Evolutionary conservation across 148 eudicot species (phyloP).

Genomic region (Cornus kousa): DNA sequence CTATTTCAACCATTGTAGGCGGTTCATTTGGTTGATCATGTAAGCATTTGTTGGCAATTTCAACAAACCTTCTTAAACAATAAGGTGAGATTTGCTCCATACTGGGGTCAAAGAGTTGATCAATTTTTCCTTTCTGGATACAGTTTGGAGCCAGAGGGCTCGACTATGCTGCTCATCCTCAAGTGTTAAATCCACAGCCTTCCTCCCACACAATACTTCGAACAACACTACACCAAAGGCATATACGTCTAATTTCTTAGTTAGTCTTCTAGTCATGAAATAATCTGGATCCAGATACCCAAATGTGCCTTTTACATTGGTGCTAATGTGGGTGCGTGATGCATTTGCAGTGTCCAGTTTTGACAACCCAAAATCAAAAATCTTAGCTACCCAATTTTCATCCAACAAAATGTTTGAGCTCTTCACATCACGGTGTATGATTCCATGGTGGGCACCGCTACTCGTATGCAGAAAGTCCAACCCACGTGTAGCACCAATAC

Average conservation of each 20-base stretch:
- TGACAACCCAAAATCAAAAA: neutral
- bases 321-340: conserved; percentile 4
- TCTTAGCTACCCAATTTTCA: conserved; percentile 22
- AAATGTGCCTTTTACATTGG: too few species aligned
- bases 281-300: too few species aligned
- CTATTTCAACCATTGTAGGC: conserved; percentile 34
- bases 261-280: neutral
- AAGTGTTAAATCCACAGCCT: conserved; percentile 20
- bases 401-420: too few species aligned
- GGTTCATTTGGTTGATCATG: conserved; percentile 19
- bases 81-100: conserved; percentile 20
- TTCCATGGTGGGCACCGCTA: too few species aligned
- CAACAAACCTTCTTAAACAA: conserved; percentile 18
- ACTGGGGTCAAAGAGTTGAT: conserved; percentile 19
- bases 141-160: conserved; percentile 26
- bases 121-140: conserved; percentile 13
- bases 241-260: conserved; percentile 26
- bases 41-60: conserved; percentile 26
- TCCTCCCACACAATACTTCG: conserved; percentile 32
- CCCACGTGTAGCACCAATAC: too few species aligned
- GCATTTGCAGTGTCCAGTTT: conserved; percentile 14
- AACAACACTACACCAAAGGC: conserved; percentile 38
- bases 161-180: conserved; percentile 28
- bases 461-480: too few species aligned
- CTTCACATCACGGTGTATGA: too few species aligned